Percentiles rank a stretch among this genome's conserved stretches.
Evolutionary conservation across 106 monocot species (phyloP).

Genomic region (Posidonia australis): DNA sequence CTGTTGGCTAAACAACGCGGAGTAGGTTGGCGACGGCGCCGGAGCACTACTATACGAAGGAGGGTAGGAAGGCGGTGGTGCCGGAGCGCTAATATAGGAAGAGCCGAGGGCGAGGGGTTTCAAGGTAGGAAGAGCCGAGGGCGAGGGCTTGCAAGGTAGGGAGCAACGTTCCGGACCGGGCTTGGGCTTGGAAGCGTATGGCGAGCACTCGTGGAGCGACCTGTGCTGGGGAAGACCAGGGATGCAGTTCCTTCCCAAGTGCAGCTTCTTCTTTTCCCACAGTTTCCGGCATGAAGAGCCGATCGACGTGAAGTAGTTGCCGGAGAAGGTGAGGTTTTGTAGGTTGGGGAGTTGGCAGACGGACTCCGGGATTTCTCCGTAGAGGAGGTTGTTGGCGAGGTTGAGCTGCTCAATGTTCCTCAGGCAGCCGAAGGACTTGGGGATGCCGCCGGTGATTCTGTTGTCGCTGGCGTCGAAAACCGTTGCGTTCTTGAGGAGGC

Average conservation of each 20-base stretch:
- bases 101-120: too few species aligned
- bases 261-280: slow-evolving; percentile 10
- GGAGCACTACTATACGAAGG: too few species aligned
- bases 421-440: slow-evolving; percentile 40
- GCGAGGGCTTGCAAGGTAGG: slow-evolving; percentile 5
- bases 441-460: slow-evolving; percentile 38
- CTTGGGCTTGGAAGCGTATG: slow-evolving; percentile 17
- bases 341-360: slow-evolving; percentile 27
- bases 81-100: too few species aligned
- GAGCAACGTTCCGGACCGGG: neutral
- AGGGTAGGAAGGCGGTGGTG: too few species aligned
- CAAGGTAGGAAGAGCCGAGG: too few species aligned
- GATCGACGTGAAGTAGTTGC: slow-evolving; percentile 34
- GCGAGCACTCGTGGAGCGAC: slow-evolving; percentile 8
- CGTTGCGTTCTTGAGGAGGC: slow-evolving; percentile 27
- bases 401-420: slow-evolving; percentile 45
- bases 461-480: slow-evolving; percentile 47
- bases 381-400: slow-evolving; percentile 42
- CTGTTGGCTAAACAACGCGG: too few species aligned
- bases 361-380: slow-evolving; percentile 41
- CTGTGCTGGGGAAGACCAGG: slow-evolving; percentile 16
- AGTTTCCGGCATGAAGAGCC: slow-evolving; percentile 16
- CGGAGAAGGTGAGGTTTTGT: slow-evolving; percentile 27
- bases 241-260: slow-evolving; percentile 28
- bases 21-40: too few species aligned